Evolutionary conservation across 208 protist species (phyloP), one percentile per base, ranked within the genome.

Genomic region (Blastocrithidia nonstop): DNA sequence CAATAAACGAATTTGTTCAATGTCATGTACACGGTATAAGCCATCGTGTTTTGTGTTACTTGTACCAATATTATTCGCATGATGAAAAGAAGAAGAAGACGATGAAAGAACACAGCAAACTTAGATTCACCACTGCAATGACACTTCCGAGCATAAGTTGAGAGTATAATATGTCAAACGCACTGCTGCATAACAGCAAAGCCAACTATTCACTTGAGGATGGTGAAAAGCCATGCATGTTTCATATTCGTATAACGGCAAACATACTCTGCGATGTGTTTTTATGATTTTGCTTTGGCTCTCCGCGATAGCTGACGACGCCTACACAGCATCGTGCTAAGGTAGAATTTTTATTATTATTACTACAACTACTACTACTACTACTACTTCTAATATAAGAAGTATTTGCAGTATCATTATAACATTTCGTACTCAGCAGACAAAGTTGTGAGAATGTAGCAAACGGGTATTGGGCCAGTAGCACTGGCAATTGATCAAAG

Each of bases 241-340:
- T 79, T 74, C 79, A 88, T 39, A 88, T 41, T 3, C 54, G 50
- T 9, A 78, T 17, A 9, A 88, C 62, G 23, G 67, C 71, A 45
- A 1, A 41, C n/a, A 4, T 35, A 40, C 22, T 16, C 28, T 1
- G 45, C 44, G 37, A 68, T 8, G 70, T 71, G 49, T 35, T 15
- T n/a, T 35, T 11, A 11, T 35, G 29, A 15, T 35, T 11, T n/a
- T 35, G 29, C 29, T 35, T n/a, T n/a, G 29, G 11, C 11, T n/a
- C 11, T 35, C 29, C 11, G 11, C 29, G 64, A 72, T 17, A 65
- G 66, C n/a, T 56, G 49, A 85, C 80, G 0, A 67, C 68, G 6
- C 80, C 80, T 6, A 89, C 54, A 31, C 71, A 68, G 11, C 61
- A 76, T 22, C 50, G 23, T 1, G 58, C 37, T 20, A 71, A 48